A percentile compares a stretch with the other conserved stretches of the same genome.
phyloP scores from a whole-genome alignment of 139 green algal species.

The Desmodesmus armatus region DNA sequence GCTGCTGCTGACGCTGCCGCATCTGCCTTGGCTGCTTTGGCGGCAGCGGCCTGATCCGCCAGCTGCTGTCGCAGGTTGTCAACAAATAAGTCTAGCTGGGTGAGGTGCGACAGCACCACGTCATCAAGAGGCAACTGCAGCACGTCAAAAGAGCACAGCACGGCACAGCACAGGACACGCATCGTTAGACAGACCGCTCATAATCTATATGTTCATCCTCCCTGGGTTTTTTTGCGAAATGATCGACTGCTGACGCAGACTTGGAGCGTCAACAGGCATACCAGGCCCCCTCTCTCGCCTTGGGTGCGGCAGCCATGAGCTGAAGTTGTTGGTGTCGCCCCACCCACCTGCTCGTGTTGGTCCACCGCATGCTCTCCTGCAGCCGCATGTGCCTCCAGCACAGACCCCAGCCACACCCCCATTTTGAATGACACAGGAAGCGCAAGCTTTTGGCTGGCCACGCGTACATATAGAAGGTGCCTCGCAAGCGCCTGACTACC shows the following conservation, averaged over 20 bases:
- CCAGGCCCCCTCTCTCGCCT: not conserved
- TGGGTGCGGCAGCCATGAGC: not conserved
- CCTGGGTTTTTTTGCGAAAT: not conserved
- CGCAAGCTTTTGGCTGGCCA: too few relatives aligned
- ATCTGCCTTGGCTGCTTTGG: not conserved
- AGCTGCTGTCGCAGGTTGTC: slow-evolving; percentile 24
- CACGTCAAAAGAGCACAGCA: too few relatives aligned
- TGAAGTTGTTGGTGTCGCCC: not conserved
- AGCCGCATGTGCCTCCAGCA: too few relatives aligned
- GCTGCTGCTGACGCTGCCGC: not conserved
- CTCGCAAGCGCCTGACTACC: not conserved
- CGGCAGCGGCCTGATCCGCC: not conserved
- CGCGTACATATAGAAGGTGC: not conserved
- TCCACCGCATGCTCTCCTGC: too few relatives aligned
- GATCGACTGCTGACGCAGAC: not conserved
- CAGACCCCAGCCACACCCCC: too few relatives aligned
- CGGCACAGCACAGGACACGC: too few relatives aligned
- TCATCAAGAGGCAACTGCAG: slow-evolving; percentile 11
- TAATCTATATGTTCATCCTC: not conserved
- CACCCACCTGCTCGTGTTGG: too few relatives aligned
- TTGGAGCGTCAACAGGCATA: not conserved
- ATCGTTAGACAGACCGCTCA: not conserved
- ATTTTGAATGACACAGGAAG: too few relatives aligned
- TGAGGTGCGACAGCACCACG: not conserved
- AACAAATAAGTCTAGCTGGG: slow-evolving; percentile 13